Evolutionary conservation across 139 green algal species (phyloP).

Genomic region (Chlamydomonas sp.): DNA sequence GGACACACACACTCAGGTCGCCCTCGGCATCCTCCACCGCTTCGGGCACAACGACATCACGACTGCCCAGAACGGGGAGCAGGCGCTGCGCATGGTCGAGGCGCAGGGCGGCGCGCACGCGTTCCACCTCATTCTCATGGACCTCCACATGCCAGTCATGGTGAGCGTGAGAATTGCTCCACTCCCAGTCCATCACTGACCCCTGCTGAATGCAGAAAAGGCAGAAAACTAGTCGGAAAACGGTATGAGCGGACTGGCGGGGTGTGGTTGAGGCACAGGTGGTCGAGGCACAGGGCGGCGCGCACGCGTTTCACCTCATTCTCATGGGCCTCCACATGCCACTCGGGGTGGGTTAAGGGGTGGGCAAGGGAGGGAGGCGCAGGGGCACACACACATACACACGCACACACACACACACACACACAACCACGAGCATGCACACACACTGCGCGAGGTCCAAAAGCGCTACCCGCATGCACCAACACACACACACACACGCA

Average conservation of each 20-base stretch:
- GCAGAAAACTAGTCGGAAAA: not conserved
- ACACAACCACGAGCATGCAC: not conserved
- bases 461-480: constrained; percentile 2
- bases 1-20: constrained; percentile 39
- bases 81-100: constrained; percentile 42
- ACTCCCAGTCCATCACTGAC: too few species aligned
- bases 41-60: constrained; percentile 45
- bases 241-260: not conserved
- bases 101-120: constrained; percentile 40
- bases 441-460: not conserved
- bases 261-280: constrained; percentile 9
- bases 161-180: too few species aligned
- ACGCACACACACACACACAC: too few species aligned
- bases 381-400: not conserved
- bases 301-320: constrained; percentile 69
- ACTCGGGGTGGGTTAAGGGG: constrained; percentile 44
- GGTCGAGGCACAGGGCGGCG: constrained; percentile 39
- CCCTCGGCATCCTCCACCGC: constrained; percentile 51
- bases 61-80: constrained; percentile 26
- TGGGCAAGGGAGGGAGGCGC: not conserved
- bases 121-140: constrained; percentile 80
- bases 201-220: too few species aligned
- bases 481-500: too few species aligned
- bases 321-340: constrained; percentile 90
- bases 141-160: constrained; percentile 87